phyloP scores from a whole-genome alignment of 805 yeast species.

The Suhomyces kilbournensis region DNA sequence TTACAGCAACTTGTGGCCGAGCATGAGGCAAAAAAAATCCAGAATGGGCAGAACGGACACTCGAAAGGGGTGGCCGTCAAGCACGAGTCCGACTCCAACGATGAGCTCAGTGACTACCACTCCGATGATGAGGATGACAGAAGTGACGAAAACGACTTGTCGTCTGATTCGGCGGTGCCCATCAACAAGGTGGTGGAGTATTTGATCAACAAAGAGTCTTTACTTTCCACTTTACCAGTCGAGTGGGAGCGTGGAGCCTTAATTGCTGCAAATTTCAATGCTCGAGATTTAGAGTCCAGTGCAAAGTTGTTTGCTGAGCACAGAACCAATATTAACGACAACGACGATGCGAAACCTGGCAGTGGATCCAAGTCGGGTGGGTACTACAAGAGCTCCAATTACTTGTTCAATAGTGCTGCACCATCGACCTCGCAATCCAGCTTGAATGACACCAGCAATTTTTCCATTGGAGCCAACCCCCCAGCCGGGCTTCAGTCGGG shows the following conservation, averaged over 20 bases:
- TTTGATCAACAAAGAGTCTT: slow-evolving; percentile 39
- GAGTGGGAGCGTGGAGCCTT: slow-evolving; percentile 47
- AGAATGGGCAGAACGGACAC: background rate
- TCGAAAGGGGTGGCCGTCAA: background rate
- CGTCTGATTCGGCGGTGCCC: slow-evolving; percentile 25
- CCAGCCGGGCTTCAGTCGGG: background rate
- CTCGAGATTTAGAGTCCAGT: slow-evolving; percentile 23
- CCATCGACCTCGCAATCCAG: slow-evolving; percentile 3
- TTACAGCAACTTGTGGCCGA: slow-evolving; percentile 17
- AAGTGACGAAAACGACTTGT: slow-evolving; percentile 1
- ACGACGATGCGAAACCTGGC: background rate
- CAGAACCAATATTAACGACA: slow-evolving; percentile 10
- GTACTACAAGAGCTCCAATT: background rate
- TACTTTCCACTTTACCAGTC: slow-evolving; percentile 36
- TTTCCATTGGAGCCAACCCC: background rate
- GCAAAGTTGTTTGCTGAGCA: slow-evolving; percentile 36
- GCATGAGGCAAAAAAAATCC: slow-evolving; percentile 2
- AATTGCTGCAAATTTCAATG: slow-evolving; percentile 37
- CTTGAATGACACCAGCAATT: slow-evolving; percentile 11
- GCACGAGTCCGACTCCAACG: slow-evolving; percentile 4
- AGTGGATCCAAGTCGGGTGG: background rate
- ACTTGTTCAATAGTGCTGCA: background rate
- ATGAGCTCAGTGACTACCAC: slow-evolving; percentile 6
- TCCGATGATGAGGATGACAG: slow-evolving; percentile 7
- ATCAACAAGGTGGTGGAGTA: slow-evolving; percentile 47